Percentiles rank a stretch among this genome's conserved stretches.
phyloP scores from a whole-genome alignment of 345 rosid genomes.

The Lumnitzera racemosa region DNA sequence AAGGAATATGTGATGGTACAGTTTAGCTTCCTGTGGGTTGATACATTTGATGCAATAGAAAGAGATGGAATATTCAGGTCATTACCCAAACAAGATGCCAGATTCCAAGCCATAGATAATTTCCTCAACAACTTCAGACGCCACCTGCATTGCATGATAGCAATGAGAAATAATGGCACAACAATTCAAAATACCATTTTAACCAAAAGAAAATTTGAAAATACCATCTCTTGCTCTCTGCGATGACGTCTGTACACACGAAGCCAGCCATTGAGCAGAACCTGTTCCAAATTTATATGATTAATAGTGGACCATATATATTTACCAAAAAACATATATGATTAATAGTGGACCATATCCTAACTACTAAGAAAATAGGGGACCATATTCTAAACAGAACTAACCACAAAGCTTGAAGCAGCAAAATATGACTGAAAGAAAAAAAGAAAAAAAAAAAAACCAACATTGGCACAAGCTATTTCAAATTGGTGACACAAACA shows the following conservation, averaged over 20 bases:
- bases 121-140: constrained; percentile 96
- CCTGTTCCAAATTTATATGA: constrained; percentile 23
- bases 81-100: constrained; percentile 90
- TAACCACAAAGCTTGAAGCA: too few relatives aligned
- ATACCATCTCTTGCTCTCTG: constrained; percentile 81
- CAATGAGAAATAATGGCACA: background rate
- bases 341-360: too few relatives aligned
- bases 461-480: too few relatives aligned
- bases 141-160: constrained; percentile 44
- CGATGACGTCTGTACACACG: constrained; percentile 72
- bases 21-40: too few relatives aligned
- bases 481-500: too few relatives aligned
- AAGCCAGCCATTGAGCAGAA: constrained; percentile 86
- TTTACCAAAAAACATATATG: too few relatives aligned
- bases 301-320: too few relatives aligned
- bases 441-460: too few relatives aligned
- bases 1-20: too few relatives aligned
- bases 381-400: too few relatives aligned
- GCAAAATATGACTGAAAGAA: too few relatives aligned
- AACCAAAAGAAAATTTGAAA: constrained; percentile 3
- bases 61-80: background rate
- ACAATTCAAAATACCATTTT: constrained; percentile 5
- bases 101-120: constrained; percentile 95
- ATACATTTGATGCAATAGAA: background rate
- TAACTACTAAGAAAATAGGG: too few relatives aligned